These are phyloP conservation scores for Inosperma sp. DNA, from an alignment of 768 basidiomycete species.

Conservation along the genomic window DNA sequence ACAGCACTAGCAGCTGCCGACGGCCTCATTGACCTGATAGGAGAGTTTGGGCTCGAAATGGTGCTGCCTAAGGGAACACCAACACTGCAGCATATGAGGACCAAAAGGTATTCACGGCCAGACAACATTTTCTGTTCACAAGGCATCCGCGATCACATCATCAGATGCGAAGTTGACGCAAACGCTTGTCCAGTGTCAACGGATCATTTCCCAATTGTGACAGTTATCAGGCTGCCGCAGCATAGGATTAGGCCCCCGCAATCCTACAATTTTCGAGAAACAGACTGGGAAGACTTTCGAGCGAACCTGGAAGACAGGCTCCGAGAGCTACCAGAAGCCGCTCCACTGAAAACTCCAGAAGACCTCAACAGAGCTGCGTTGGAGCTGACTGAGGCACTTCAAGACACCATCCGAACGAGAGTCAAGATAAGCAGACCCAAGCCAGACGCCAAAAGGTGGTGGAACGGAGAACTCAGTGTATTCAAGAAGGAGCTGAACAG, in stretches of 20 bases:
- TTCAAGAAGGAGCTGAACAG: constrained; percentile 14
- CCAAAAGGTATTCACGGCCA: constrained; percentile 31
- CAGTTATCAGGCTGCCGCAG: constrained; percentile 20
- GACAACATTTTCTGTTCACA: constrained; percentile 33
- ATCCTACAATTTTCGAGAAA: constrained; percentile 23
- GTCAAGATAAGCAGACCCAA: constrained; percentile 8
- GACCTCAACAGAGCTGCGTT: not conserved
- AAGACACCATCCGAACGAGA: constrained; percentile 1
- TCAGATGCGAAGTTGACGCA: constrained; percentile 19
- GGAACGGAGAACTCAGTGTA: constrained; percentile 23
- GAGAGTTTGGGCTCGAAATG: constrained; percentile 28
- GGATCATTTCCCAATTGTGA: constrained; percentile 40
- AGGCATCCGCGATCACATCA: constrained; percentile 11
- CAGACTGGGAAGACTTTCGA: constrained; percentile 30
- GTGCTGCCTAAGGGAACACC: constrained; percentile 27
- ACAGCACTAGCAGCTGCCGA: constrained; percentile 21
- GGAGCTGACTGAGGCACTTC: constrained; percentile 9
- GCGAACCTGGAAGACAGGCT: constrained; percentile 12
- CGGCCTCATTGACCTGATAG: constrained; percentile 24
- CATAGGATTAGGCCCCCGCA: not conserved
- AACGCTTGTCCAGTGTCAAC: constrained; percentile 19
- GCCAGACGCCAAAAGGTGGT: constrained; percentile 19
- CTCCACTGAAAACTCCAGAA: not conserved
- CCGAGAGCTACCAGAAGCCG: not conserved
- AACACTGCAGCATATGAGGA: constrained; percentile 25